Conservation (phyloP, 2,329 filamentous ascomycete species). For the Cyanodermella asteris region DNA sequence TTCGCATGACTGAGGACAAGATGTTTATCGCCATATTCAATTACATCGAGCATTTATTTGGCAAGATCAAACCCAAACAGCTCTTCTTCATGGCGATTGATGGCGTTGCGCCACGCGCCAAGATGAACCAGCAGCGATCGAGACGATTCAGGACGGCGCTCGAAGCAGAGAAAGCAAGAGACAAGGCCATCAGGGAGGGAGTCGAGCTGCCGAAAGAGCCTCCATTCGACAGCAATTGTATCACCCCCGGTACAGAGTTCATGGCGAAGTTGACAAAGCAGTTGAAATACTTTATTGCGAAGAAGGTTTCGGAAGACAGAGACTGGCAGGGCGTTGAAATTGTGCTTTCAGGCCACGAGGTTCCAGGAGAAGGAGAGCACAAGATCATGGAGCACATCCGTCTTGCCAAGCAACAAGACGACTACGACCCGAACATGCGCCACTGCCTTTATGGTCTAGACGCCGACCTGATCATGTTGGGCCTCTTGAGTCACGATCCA, state of each 20-base stretch:
- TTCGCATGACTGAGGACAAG: slow-evolving; percentile 86
- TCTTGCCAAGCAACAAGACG: slow-evolving; percentile 82
- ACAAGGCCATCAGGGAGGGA: slow-evolving; percentile 78
- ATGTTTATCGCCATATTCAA: slow-evolving; percentile 99
- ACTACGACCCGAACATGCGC: slow-evolving; percentile 79
- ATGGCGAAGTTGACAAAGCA: slow-evolving; percentile 93
- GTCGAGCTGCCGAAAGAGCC: slow-evolving; percentile 87
- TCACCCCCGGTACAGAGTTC: slow-evolving; percentile 90
- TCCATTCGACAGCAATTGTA: slow-evolving; percentile 96
- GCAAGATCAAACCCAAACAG: slow-evolving; percentile 96
- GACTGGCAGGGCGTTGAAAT: slow-evolving; percentile 97
- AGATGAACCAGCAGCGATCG: slow-evolving; percentile 98
- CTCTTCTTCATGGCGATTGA: slow-evolving; percentile 99
- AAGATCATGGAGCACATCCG: slow-evolving; percentile 99
- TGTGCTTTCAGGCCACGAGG: slow-evolving; percentile 90
- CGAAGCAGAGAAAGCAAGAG: slow-evolving; percentile 70
- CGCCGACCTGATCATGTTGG: slow-evolving; percentile 96
- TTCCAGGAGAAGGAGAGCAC: slow-evolving; percentile 94
- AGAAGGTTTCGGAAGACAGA: slow-evolving; percentile 89
- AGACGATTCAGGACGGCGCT: slow-evolving; percentile 86
- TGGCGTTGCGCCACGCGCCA: slow-evolving; percentile 87
- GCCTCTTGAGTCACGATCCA: slow-evolving; percentile 86
- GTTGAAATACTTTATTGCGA: slow-evolving; percentile 95
- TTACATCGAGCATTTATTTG: slow-evolving; percentile 96
- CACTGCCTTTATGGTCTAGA: slow-evolving; percentile 96